Evolutionary conservation across 257 asterid species (phyloP).

Genomic region (Dorcoceras hygrometricum): DNA sequence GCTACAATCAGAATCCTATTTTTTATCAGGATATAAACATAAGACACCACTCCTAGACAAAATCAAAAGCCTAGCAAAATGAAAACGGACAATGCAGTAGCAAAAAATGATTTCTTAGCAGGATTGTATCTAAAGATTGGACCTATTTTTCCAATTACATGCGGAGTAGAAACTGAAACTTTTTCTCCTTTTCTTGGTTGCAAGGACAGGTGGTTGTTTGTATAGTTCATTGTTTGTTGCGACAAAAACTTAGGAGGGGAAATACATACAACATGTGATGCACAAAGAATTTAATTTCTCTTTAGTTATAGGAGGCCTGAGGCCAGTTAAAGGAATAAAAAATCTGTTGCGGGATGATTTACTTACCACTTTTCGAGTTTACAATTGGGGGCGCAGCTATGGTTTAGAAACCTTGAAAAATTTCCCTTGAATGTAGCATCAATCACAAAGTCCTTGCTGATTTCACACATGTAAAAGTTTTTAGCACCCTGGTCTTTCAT

Average conservation of each 20-base stretch:
- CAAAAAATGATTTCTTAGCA: neutral
- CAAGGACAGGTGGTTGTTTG: neutral
- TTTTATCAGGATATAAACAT: neutral
- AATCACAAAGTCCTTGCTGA: constrained; percentile 79
- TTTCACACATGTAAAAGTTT: constrained; percentile 95
- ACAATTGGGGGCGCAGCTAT: constrained; percentile 93
- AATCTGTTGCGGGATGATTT: constrained; percentile 18
- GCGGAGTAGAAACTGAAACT: neutral
- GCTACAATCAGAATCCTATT: constrained; percentile 7
- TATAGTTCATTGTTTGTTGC: neutral
- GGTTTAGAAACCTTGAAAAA: constrained; percentile 83
- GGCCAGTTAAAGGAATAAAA: constrained; percentile 13
- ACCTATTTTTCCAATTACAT: neutral
- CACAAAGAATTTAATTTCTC: neutral
- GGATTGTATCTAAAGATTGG: neutral
- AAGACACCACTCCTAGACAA: neutral
- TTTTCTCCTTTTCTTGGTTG: neutral
- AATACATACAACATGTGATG: neutral
- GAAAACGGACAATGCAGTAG: neutral
- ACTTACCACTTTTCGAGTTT: constrained; percentile 89
- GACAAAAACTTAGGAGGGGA: neutral
- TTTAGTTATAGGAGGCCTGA: neutral
- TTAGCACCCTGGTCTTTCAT: constrained; percentile 70
- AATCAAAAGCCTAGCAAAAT: constrained; percentile 5
- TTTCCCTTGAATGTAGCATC: constrained; percentile 97